A percentile compares a stretch with the other conserved stretches of the same genome.
Conservation (phyloP, 257 asterid species). For the Echium plantagineum region DNA sequence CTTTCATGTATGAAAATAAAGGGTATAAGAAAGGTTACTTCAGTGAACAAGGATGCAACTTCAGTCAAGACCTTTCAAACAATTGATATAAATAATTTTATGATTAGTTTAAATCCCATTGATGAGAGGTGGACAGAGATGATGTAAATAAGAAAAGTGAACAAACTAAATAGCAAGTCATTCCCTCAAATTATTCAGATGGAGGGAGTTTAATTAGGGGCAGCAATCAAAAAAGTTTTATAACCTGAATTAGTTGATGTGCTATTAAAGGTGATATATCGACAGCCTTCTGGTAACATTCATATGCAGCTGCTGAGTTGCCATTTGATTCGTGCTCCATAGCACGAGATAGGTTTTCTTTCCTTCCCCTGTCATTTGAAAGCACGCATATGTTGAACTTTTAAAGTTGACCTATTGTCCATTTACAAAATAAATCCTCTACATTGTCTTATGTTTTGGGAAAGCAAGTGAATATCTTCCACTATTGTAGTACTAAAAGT, state of each 20-base stretch:
- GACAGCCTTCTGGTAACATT: slow-evolving; percentile 93
- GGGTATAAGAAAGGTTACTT: slow-evolving; percentile 1
- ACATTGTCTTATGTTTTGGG: background rate
- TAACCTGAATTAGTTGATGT: slow-evolving; percentile 83
- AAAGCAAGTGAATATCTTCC: background rate
- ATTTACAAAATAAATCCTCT: no score
- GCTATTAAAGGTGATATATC: slow-evolving; percentile 95
- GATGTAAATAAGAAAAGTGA: background rate
- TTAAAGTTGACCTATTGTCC: background rate
- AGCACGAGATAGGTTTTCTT: slow-evolving; percentile 82
- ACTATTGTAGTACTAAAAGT: background rate
- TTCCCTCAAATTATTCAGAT: background rate
- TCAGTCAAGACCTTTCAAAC: background rate
- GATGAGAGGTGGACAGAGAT: background rate
- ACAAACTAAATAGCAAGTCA: slow-evolving; percentile 1
- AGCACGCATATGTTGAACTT: background rate
- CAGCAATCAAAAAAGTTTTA: slow-evolving; percentile 1
- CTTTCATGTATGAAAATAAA: slow-evolving; percentile 28
- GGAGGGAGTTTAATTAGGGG: background rate
- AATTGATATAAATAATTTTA: no score
- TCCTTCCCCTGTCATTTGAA: slow-evolving; percentile 51
- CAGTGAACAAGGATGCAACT: background rate
- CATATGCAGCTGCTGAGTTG: slow-evolving; percentile 76
- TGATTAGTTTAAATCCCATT: background rate
- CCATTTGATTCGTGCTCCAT: slow-evolving; percentile 89